These are phyloP conservation scores for Zalaria obscura DNA, from an alignment of 2,329 filamentous ascomycete species.

Conservation along the genomic window DNA sequence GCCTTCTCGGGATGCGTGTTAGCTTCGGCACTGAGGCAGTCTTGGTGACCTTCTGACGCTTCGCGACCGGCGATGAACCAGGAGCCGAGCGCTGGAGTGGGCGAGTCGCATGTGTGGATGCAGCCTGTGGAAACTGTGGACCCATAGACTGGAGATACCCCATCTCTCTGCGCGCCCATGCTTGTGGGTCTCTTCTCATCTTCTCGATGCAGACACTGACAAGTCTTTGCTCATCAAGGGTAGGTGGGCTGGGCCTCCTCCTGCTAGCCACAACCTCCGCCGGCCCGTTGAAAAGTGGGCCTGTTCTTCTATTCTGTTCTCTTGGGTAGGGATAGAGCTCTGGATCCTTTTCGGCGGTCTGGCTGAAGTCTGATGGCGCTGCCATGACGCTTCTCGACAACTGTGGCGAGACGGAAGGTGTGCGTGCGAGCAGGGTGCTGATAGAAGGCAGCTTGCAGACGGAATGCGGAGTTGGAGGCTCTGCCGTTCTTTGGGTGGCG, in stretches of 20 bases:
- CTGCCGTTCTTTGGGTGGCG: not conserved
- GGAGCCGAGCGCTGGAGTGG: not conserved
- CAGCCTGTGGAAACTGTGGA: not conserved
- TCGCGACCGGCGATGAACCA: not conserved
- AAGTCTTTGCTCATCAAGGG: not conserved
- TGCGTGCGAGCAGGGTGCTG: not conserved
- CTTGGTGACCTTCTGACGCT: not conserved
- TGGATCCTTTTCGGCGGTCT: not conserved
- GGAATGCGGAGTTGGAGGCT: not conserved
- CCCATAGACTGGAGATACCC: not conserved
- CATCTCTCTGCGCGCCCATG: not conserved
- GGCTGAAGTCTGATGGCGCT: not conserved
- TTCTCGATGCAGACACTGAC: not conserved
- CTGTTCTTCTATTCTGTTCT: too few species aligned
- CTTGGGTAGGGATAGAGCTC: not conserved
- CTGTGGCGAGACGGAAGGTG: not conserved
- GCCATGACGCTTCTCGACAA: not conserved
- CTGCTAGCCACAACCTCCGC: not conserved
- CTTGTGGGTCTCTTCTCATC: not conserved
- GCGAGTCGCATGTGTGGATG: not conserved
- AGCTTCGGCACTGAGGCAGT: not conserved
- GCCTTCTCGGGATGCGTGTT: not conserved
- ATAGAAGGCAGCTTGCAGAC: constrained; percentile 3
- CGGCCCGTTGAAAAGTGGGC: too few species aligned
- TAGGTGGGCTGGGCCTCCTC: not conserved